Conservation (phyloP, 768 basidiomycete genomes). For the Tulasnella sp. region DNA sequence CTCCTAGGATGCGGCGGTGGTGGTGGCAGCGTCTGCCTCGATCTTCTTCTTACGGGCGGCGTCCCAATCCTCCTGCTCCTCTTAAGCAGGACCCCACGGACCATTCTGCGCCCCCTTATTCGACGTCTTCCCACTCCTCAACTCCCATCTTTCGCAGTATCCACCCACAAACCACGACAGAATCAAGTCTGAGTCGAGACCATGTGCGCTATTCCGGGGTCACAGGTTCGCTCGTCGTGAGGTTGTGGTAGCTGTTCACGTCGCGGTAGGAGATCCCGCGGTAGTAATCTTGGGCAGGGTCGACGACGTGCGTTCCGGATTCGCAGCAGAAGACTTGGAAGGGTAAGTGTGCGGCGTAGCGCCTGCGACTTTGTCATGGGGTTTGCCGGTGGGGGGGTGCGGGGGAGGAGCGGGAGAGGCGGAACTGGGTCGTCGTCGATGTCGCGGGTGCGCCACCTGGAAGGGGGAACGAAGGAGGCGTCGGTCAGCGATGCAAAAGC, state of each 20-base stretch:
- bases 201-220: constrained; percentile 80
- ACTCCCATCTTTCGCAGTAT: constrained; percentile 66
- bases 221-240: constrained; percentile 36
- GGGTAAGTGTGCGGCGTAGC: constrained; percentile 88
- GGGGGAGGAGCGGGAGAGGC: constrained; percentile 91
- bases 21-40: not conserved
- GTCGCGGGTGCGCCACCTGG: constrained; percentile 87
- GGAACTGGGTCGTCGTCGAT: constrained; percentile 97
- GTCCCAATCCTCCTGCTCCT: not conserved
- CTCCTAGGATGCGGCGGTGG: not conserved
- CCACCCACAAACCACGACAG: constrained; percentile 95
- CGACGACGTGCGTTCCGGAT: constrained; percentile 94
- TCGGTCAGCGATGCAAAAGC: no score
- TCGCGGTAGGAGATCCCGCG: constrained; percentile 80
- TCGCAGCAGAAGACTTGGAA: constrained; percentile 99
- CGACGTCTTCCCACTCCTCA: constrained; percentile 2
- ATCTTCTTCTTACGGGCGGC: not conserved
- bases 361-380: constrained; percentile 77
- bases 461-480: constrained; percentile 98
- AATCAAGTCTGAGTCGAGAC: constrained; percentile 98
- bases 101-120: constrained; percentile 10
- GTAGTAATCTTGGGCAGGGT: constrained; percentile 95
- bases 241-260: constrained; percentile 75
- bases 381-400: constrained; percentile 87
- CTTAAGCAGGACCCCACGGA: constrained; percentile 1